Percentiles rank a stretch among this genome's conserved stretches.
Evolutionary conservation across 768 basidiomycete genomes (phyloP).

Genomic region (Boletus subparvulus): DNA sequence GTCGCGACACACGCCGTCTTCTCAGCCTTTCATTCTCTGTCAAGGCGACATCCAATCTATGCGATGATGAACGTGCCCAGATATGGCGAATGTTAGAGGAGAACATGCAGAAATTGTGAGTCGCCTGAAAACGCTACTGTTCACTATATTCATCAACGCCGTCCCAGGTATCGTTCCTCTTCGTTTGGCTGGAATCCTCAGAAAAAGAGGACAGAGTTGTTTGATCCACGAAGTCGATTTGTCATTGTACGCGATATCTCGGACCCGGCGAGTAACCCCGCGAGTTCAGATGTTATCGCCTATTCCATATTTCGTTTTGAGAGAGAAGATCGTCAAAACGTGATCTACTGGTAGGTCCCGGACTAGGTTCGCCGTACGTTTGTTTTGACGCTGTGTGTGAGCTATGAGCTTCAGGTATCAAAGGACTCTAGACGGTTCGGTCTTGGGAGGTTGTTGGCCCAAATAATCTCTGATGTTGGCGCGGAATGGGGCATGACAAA

Average conservation of each 20-base stretch:
- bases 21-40: constrained; percentile 26
- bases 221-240: constrained; percentile 59
- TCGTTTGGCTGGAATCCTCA: constrained; percentile 66
- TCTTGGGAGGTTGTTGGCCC: constrained; percentile 56
- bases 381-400: constrained; percentile 26
- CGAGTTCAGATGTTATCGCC: constrained; percentile 32
- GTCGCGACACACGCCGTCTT: not conserved
- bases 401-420: constrained; percentile 77
- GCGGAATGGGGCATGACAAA: constrained; percentile 59
- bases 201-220: constrained; percentile 59
- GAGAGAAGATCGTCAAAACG: constrained; percentile 53
- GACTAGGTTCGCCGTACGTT: not conserved
- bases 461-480: constrained; percentile 50
- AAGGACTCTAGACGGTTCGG: constrained; percentile 47
- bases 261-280: constrained; percentile 10
- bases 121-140: not conserved
- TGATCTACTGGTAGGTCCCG: constrained; percentile 68
- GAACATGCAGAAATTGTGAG: constrained; percentile 55
- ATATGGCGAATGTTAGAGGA: constrained; percentile 53
- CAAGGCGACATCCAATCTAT: constrained; percentile 34
- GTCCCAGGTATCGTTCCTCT: constrained; percentile 53
- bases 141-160: not conserved
- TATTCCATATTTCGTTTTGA: constrained; percentile 75
- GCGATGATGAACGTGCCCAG: constrained; percentile 35
- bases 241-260: constrained; percentile 39